These are phyloP conservation scores for Yamadazyma sp. DNA, from an alignment of 805 yeast genomes.

Conservation along the genomic window DNA sequence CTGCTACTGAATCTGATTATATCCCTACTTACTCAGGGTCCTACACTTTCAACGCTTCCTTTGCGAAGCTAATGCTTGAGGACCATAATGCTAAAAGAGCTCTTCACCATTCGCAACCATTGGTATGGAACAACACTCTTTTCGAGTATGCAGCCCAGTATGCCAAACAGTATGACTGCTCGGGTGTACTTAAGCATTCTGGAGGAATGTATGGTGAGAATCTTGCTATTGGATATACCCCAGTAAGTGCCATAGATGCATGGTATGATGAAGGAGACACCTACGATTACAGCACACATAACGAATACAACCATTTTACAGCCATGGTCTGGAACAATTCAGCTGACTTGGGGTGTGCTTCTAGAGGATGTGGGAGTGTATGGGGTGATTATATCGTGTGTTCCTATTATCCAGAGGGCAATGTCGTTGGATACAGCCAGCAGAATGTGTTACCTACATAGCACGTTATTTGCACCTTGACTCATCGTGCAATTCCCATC, in stretches of 20 bases:
- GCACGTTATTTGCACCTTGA: not conserved
- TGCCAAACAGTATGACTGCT: slow-evolving; percentile 34
- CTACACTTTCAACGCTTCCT: slow-evolving; percentile 4
- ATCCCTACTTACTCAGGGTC: not conserved
- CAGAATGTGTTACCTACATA: slow-evolving; percentile 25
- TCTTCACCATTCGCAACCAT: slow-evolving; percentile 28
- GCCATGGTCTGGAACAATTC: slow-evolving; percentile 39
- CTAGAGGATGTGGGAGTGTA: slow-evolving; percentile 27
- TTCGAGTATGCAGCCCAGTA: slow-evolving; percentile 31
- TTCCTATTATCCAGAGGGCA: slow-evolving; percentile 35
- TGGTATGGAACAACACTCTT: slow-evolving; percentile 33
- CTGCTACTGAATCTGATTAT: not conserved
- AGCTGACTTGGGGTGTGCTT: slow-evolving; percentile 34
- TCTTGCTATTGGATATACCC: slow-evolving; percentile 37
- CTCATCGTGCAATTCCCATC: not conserved
- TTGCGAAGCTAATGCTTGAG: slow-evolving; percentile 16
- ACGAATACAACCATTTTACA: slow-evolving; percentile 38
- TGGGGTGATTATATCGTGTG: slow-evolving; percentile 41
- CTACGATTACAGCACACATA: slow-evolving; percentile 29
- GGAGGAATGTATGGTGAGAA: slow-evolving; percentile 41
- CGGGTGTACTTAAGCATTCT: slow-evolving; percentile 35
- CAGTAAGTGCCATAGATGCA: slow-evolving; percentile 34
- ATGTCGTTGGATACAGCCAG: slow-evolving; percentile 25
- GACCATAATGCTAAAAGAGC: slow-evolving; percentile 32
- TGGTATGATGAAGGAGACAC: slow-evolving; percentile 39